These are phyloP conservation scores for Penicillium herquei DNA, from an alignment of 495 filamentous ascomycete species.

Conservation along the genomic window DNA sequence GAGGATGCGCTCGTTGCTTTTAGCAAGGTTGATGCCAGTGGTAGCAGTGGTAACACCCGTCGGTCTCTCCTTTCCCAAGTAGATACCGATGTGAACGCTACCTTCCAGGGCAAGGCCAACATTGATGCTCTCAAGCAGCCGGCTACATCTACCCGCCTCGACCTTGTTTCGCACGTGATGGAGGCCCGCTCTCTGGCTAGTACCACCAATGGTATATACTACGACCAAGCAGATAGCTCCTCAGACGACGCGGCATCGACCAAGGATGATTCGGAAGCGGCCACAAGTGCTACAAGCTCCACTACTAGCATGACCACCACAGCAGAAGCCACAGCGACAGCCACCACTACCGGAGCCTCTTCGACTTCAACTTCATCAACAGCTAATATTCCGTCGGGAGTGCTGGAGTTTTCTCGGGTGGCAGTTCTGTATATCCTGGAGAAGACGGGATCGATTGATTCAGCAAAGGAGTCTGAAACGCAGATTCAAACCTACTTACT, in stretches of 20 bases:
- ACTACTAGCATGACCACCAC: slow-evolving; percentile 7
- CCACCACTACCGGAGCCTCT: not conserved
- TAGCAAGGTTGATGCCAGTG: slow-evolving; percentile 41
- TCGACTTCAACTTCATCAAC: not conserved
- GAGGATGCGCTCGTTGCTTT: slow-evolving; percentile 89
- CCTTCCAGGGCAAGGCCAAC: not conserved
- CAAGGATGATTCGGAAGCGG: not conserved
- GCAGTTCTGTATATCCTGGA: slow-evolving; percentile 52
- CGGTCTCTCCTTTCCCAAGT: slow-evolving; percentile 16
- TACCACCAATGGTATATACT: slow-evolving; percentile 47
- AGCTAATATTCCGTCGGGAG: slow-evolving; percentile 17
- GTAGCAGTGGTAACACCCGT: slow-evolving; percentile 24
- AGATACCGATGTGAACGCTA: slow-evolving; percentile 6
- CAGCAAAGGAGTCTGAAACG: slow-evolving; percentile 32
- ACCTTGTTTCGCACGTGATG: slow-evolving; percentile 4
- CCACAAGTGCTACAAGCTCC: slow-evolving; percentile 5
- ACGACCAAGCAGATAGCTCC: slow-evolving; percentile 16
- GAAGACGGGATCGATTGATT: slow-evolving; percentile 41
- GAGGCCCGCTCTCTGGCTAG: slow-evolving; percentile 29
- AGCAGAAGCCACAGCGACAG: slow-evolving; percentile 10
- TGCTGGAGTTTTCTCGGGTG: slow-evolving; percentile 46
- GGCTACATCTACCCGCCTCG: not conserved
- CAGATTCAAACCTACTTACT: slow-evolving; percentile 37
- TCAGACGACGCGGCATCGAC: slow-evolving; percentile 3
- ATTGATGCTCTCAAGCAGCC: not conserved